phyloP scores from a whole-genome alignment of 2,329 filamentous ascomycete species.

The Tympanopsis confertula region DNA sequence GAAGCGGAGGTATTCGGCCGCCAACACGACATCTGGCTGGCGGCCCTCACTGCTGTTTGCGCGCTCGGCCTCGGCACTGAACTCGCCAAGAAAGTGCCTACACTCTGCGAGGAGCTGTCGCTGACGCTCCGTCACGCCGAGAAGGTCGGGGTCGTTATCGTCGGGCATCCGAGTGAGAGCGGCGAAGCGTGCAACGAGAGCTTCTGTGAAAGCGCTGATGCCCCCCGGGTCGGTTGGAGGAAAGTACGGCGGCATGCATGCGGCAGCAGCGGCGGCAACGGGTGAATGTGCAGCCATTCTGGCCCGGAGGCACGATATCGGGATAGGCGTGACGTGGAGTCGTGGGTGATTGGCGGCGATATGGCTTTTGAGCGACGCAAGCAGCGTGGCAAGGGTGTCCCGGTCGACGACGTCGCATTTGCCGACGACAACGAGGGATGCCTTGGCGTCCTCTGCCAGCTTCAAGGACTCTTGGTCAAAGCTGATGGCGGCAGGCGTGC shows the following conservation, averaged over 20 bases:
- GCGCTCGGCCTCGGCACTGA: slow-evolving; percentile 45
- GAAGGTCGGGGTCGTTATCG: slow-evolving; percentile 64
- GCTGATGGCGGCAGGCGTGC: slow-evolving; percentile 27
- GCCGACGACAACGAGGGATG: slow-evolving; percentile 46
- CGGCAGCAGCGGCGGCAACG: background rate
- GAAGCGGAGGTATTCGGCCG: slow-evolving; percentile 75
- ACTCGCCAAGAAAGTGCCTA: slow-evolving; percentile 59
- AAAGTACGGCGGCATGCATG: slow-evolving; percentile 6
- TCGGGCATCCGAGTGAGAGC: slow-evolving; percentile 59
- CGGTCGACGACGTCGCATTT: slow-evolving; percentile 41
- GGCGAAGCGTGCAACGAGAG: slow-evolving; percentile 57
- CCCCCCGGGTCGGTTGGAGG: slow-evolving; percentile 41
- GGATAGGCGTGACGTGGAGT: slow-evolving; percentile 31
- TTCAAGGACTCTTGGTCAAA: slow-evolving; percentile 43
- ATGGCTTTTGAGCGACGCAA: slow-evolving; percentile 23
- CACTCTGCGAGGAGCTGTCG: slow-evolving; percentile 69
- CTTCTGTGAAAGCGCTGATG: slow-evolving; percentile 56
- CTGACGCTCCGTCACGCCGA: slow-evolving; percentile 86
- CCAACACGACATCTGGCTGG: slow-evolving; percentile 74
- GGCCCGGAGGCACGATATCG: slow-evolving; percentile 61
- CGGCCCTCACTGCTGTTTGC: slow-evolving; percentile 14
- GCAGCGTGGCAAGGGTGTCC: slow-evolving; percentile 20
- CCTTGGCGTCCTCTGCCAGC: slow-evolving; percentile 34
- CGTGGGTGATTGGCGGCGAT: slow-evolving; percentile 26
- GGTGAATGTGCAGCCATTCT: slow-evolving; percentile 1